Evolutionary conservation across 2,329 filamentous ascomycete genomes (phyloP), one percentile per base, ranked within the genome.

Genomic region (Hysterium pulicare): DNA sequence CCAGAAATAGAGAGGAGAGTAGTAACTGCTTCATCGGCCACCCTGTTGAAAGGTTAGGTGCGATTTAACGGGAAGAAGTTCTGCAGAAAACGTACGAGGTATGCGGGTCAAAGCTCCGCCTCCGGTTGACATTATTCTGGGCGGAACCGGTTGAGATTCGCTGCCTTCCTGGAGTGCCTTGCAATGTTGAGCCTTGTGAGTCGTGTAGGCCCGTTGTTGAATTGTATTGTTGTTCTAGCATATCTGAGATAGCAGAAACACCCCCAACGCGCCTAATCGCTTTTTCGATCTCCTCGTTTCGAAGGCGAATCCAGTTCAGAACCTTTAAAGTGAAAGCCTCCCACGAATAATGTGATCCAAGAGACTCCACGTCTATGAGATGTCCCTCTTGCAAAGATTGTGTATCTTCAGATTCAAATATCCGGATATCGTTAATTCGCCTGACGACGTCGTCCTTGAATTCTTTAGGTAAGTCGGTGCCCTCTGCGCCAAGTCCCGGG

Each of bases 291-390:
- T 81, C 74, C 5, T 58, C 51, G 23, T 66, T 62, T 16, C 75
- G 68, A 6, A 54, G 49, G 42, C 69, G 67, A 16, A 71, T 64
- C 75, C 78, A 82, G 15, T 66, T 52, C 1, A 73, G 59, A 5
- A 73, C 56, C 7, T 67, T 58, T 1, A 71, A 48, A 5, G 76
- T 55, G 40, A 81, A 77, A 2, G 60, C 51, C 0, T 66, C 51
- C 77, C 78, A 82, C 3, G 71, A 66, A 53, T 74, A 83, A 2
- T 54, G 48, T 2, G 59, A 54, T 26, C 69, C 66, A 4, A 83
- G 49, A 1, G 52, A 57, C 3, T 70, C 68, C 20, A 77, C 56
- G 32, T 76, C 70, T 11, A 73, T 57, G 3, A 55, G 41, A 3
- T 59, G 51, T 5, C 58, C 56, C n/a, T 45, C 41, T 17, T 56